Evolutionary conservation across 1,139 yeast genomes (phyloP).

Genomic region (Arxiozyma heterogenica): DNA sequence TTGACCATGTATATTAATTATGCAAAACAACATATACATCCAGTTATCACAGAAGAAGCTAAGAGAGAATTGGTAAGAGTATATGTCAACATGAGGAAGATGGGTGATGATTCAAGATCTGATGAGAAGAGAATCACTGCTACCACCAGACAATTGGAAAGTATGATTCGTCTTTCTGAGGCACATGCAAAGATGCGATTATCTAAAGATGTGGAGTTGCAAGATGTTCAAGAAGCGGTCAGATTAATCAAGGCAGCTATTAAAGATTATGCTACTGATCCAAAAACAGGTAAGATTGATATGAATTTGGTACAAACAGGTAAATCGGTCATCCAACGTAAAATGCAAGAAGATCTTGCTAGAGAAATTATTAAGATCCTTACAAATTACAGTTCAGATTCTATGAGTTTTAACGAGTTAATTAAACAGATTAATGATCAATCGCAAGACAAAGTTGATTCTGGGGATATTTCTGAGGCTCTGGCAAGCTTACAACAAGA

Average conservation of each 20-base stretch:
- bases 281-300: slow-evolving; percentile 90
- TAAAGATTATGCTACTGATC: slow-evolving; percentile 97
- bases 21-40: slow-evolving; percentile 75
- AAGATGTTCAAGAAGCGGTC: slow-evolving; percentile 91
- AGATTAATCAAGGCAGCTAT: slow-evolving; percentile 87
- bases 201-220: slow-evolving; percentile 56
- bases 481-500: slow-evolving; percentile 66
- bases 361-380: slow-evolving; percentile 47
- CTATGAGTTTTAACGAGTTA: slow-evolving; percentile 55
- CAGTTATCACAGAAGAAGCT: slow-evolving; percentile 70
- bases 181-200: slow-evolving; percentile 97
- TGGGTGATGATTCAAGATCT: slow-evolving; percentile 85
- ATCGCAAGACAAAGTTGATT: slow-evolving; percentile 60
- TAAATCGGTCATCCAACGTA: slow-evolving; percentile 80
- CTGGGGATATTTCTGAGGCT: slow-evolving; percentile 58
- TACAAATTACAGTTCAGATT: slow-evolving; percentile 29
- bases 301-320: slow-evolving; percentile 98
- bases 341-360: slow-evolving; percentile 63
- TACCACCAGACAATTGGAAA: slow-evolving; percentile 91
- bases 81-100: slow-evolving; percentile 86
- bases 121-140: slow-evolving; percentile 93
- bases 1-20: slow-evolving; percentile 83
- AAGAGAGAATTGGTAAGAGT: slow-evolving; percentile 80
- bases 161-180: slow-evolving; percentile 88
- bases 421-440: slow-evolving; percentile 58